Evolutionary conservation across 2,329 filamentous ascomycete species (phyloP), one percentile per base, ranked within the genome.

Genomic region (Colletotrichum spaethianum): DNA sequence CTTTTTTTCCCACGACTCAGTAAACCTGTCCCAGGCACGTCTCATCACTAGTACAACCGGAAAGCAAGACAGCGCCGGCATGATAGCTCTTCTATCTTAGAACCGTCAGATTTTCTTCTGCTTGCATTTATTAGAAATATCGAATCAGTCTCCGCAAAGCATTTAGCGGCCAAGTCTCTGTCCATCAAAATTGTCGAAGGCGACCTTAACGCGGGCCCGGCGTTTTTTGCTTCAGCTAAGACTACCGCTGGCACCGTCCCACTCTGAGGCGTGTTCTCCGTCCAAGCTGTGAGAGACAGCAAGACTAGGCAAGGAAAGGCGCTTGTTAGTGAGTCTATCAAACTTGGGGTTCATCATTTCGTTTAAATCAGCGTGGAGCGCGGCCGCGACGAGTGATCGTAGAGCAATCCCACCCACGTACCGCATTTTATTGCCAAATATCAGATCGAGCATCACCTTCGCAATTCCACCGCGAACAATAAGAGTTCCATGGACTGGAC

Each of bases 351-450:
- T 48, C 82, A 85, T 70, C 86, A 90, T 76, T 91, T 93, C 75
- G 86, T 93, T 55, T 93, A 92, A 79, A 86, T 84, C 1, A 89
- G 86, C 52, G 88, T 91, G 9, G 91, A 92, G 71, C 88, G 91
- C 48, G 87, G 88, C 53, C 89, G 90, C 26, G 83, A 86, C 59
- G 84, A 84, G 55, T 67, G 63, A 44, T 77, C 75, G 1, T 84
- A 83, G 7, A 86, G 85, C 57, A 80, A 84, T 57, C 82, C 84
- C 16, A 86, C 86, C 72, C 82, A 85, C 0, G 92, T 90, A 0
- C 88, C 89, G 0, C 90, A 93, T 78, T 93, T 93, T 78, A 84
- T 85, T 70, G 84, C 80, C 75, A 93, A 93, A 78, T 85, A 89
- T 75, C 79, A 86, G 14, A 90, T 93, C 75, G 92, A 93, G 80